Evolutionary conservation across 805 yeast species (phyloP), one percentile per base, ranked within the genome.

Genomic region (Metschnikowia shivogae): DNA sequence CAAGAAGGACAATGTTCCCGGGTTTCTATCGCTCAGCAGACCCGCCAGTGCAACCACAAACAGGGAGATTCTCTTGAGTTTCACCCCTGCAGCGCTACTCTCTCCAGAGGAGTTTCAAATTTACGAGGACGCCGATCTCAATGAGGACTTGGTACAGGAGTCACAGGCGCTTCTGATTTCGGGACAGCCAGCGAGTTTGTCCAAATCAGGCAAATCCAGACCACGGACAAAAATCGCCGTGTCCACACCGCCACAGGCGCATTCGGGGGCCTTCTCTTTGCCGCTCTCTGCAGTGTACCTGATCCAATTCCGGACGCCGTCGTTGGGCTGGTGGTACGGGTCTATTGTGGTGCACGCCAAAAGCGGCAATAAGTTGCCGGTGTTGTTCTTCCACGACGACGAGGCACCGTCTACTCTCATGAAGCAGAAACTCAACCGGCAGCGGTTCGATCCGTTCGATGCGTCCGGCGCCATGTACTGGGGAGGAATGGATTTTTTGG

Each of bases 311-410:
- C 74, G 97, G 43, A 83, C 83, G 2, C 97, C 97, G 5, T 81
- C 89, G 2, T 68, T 80, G 12, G 95, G 90, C 1, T 82, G 89
- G 81, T 92, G 97, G 97, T 80, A 78, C 65, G 99, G 99, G 0
- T 86, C 96, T 0, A 68, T 92, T 12, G 70, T 89, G 1, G 63
- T 93, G 26, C 84, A 88, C 62, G 78, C 92, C 1, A 77, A 78
- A 52, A 68, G 79, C 68, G 80, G 80, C 7, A 84, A 80, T 44
- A 79, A 81, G 36, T 65, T 89, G 13, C 98, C 98, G 0, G 84
- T 89, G 4, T 58, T 93, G 34, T 93, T 90, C 63, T 90, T 93
- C 70, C 99, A 93, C 64, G 99, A 93, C 59, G 85, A 86, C 44
- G 90, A 86, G 55, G 79, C 84, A 29, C 83, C 87, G 6, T 84